Evolutionary conservation across 139 green algal species (phyloP), one percentile per base, ranked within the genome.

Genomic region (Tetraselmis chui): DNA sequence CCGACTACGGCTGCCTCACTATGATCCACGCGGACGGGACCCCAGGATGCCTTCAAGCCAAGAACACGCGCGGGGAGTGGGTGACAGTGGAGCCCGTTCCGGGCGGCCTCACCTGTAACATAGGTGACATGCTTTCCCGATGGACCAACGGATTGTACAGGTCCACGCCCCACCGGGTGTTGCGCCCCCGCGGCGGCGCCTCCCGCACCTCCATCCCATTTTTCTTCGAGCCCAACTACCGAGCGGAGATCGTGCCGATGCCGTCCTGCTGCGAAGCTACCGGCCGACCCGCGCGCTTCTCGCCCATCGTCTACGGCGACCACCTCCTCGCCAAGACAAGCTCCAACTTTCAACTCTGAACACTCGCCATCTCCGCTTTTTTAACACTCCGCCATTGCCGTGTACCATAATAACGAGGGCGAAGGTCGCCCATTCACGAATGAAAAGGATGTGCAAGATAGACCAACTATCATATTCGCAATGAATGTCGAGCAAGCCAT

Each of bases 141-240:
- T 81, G 78, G 78, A 81, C 78, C 30, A 81, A 81, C 31, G 78
- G 78, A 26, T 11, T 29, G 28, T 81, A 81, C 78, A 75, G 23
- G 30, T 23, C 78, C 32, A 81, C 78, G 24, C 78, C 31, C 31
- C 78, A 81, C 78, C 78, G 78, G 26, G 78, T 81, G 32, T 0
- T 81, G 11, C 78, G 58, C 32, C 32, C 25, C 32, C 2, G 26
- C 30, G 29, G 26, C 2, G 59, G n/a, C 18, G 22, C 23, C 26
- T 28, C 58, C 30, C 59, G 80, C 59, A 77, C 78, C 25, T 83
- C 80, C 5, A 26, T 83, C 22, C 80, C 80, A 1, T 83, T 83
- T 59, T 83, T 83, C 80, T 83, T 74, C 80, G 80, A 83, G 80
- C 79, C 79, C 31, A 76, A 18, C 79, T 82, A 75, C 27, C 27